phyloP scores from a whole-genome alignment of 192 early-diverging fungal genomes.

The Coemansia sp. region DNA sequence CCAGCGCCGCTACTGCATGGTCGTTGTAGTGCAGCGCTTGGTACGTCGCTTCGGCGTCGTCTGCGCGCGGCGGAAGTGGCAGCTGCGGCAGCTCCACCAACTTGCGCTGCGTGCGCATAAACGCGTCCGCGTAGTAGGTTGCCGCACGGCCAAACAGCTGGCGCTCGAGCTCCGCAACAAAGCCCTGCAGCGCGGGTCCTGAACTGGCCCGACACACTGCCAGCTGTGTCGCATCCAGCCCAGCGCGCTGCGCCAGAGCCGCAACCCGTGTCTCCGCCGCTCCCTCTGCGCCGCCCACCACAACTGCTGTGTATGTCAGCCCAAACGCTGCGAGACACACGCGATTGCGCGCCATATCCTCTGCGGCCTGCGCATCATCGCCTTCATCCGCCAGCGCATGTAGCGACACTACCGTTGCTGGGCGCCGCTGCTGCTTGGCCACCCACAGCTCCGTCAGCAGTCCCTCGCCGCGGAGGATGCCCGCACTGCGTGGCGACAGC shows the following conservation, averaged over 20 bases:
- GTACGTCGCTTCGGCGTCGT: constrained; percentile 5
- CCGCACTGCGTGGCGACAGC: constrained; percentile 16
- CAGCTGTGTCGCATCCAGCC: constrained; percentile 29
- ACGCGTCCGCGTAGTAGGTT: constrained; percentile 29
- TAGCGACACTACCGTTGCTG: constrained; percentile 34
- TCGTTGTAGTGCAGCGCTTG: background rate
- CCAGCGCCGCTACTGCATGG: background rate
- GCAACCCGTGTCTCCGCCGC: constrained; percentile 16
- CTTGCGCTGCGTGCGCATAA: constrained; percentile 38
- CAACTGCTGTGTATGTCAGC: constrained; percentile 31
- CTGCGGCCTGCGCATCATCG: constrained; percentile 17
- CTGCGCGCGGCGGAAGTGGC: constrained; percentile 12
- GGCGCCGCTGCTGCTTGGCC: constrained; percentile 35
- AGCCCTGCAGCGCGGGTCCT: constrained; percentile 32
- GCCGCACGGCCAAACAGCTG: constrained; percentile 16
- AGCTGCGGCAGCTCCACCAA: constrained; percentile 25
- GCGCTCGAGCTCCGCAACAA: constrained; percentile 25
- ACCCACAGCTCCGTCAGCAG: constrained; percentile 26
- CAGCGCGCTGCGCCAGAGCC: constrained; percentile 14
- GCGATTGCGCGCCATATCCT: constrained; percentile 47
- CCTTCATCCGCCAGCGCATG: constrained; percentile 19
- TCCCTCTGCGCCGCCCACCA: constrained; percentile 24
- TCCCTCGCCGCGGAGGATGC: constrained; percentile 19
- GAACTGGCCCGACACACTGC: constrained; percentile 33
- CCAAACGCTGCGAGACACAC: constrained; percentile 37